Evolutionary conservation across 257 asterid species (phyloP), one percentile per base, ranked within the genome.

Genomic region (Prunella vulgaris): DNA sequence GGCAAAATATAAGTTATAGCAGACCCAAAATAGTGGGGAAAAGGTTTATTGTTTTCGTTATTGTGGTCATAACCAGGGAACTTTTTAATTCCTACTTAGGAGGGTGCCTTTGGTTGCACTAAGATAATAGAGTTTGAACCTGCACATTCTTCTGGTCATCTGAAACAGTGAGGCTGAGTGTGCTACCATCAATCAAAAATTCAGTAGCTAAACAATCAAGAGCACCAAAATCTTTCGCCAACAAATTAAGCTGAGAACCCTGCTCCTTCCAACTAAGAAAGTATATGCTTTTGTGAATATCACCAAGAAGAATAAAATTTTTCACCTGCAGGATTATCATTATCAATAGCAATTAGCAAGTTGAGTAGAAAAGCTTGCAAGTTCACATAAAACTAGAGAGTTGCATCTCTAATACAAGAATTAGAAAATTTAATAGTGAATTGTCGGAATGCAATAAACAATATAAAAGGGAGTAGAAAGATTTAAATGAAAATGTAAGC

Each of bases 181-280:
- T 93, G 81, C 93, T 90, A 77, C 96, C 99, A 76, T 93, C 99
- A 1, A 93, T 93, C 81, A 93, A 84, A 82, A 93, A 90, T 64
- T 93, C 99, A 20, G 99, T 90, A 14, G 97, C 94, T 67, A 90
- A 81, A 78, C 96, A 88, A 83, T 94, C 96, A 66, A 94, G 97
- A 14, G 93, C 82, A 10, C 96, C 95, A 79, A 94, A 94, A 79
- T 94, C 99, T 79, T 94, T 94, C 0, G 97, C 95, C 88, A 94
- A 74, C 78, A 94, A 81, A 78, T 68, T 87, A 56, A 94, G 99
- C 75, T 94, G 99, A 65, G 97, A 85, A 10, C 91, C 93, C 73
- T 87, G 96, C 76, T 94, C 99, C 84, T 94, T 94, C 99, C 99
- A 91, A 79, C 92, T 94, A 74, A 94, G 90, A 60, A 94, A 94